phyloP scores from a whole-genome alignment of 345 rosid genomes.

The Kernera saxatilis region DNA sequence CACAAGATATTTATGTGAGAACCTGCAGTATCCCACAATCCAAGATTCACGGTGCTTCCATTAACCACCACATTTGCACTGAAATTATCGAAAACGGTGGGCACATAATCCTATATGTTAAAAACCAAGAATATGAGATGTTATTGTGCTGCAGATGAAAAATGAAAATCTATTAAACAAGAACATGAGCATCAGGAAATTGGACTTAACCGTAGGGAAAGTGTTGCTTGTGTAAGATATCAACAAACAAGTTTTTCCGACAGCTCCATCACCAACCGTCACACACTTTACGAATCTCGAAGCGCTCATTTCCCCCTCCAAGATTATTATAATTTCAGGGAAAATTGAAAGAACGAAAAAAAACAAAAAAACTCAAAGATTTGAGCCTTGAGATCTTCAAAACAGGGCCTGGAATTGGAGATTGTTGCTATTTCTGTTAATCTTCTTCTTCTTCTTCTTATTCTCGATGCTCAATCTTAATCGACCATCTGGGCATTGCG shows the following conservation, averaged over 20 bases:
- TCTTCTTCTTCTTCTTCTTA: not conserved
- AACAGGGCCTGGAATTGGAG: not conserved
- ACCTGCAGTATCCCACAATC: constrained; percentile 99
- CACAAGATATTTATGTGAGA: not conserved
- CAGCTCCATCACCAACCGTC: constrained; percentile 89
- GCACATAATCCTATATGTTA: constrained; percentile 73
- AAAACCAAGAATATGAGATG: not conserved
- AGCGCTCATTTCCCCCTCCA: constrained; percentile 52
- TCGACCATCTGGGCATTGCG: constrained; percentile 30
- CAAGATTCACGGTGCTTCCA: constrained; percentile 81
- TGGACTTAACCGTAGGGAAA: constrained; percentile 56
- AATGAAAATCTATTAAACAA: not conserved
- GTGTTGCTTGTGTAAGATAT: constrained; percentile 88
- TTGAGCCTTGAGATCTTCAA: constrained; percentile 36
- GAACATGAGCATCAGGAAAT: not conserved
- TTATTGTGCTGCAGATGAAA: not conserved
- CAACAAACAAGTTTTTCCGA: constrained; percentile 82
- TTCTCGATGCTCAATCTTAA: constrained; percentile 15
- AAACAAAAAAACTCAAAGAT: not conserved
- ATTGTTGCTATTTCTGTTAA: not conserved
- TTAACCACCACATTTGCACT: constrained; percentile 95
- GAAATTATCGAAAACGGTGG: constrained; percentile 93
- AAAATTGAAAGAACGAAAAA: not conserved
- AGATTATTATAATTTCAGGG: not conserved
- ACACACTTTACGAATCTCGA: constrained; percentile 84